phyloP scores from a whole-genome alignment of 2,329 filamentous ascomycete genomes.

The Aureobasidium pullulans region DNA sequence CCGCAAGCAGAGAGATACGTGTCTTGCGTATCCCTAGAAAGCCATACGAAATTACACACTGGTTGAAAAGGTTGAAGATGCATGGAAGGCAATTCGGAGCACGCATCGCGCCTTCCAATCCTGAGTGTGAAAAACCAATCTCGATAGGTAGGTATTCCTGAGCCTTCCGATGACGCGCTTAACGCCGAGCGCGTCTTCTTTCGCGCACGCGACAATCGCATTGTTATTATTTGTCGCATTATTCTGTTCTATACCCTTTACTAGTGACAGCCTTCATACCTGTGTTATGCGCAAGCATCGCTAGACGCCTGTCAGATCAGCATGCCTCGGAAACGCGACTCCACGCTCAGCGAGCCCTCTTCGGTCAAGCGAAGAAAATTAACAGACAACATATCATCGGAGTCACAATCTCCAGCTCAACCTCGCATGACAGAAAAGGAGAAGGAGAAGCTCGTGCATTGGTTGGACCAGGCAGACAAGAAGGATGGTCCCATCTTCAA shows the following conservation, averaged over 20 bases:
- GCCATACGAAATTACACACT: too few relatives aligned
- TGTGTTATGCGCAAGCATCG: background rate
- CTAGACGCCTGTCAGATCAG: background rate
- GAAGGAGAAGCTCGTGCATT: background rate
- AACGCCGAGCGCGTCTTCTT: background rate
- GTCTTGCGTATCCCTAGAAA: background rate
- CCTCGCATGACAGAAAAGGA: background rate
- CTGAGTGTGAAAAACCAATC: too few relatives aligned
- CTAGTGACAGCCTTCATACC: background rate
- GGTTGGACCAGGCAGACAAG: constrained; percentile 7
- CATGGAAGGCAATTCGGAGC: too few relatives aligned
- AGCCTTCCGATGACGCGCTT: too few relatives aligned
- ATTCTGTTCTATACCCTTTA: background rate
- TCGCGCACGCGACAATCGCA: background rate
- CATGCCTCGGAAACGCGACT: background rate
- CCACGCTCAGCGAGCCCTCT: constrained; percentile 6
- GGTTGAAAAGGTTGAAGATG: too few relatives aligned
- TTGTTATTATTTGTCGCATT: background rate
- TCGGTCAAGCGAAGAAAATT: constrained; percentile 7
- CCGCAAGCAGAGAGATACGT: background rate
- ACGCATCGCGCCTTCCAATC: too few relatives aligned
- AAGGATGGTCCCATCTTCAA: background rate
- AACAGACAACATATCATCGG: background rate
- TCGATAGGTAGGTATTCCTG: too few relatives aligned
- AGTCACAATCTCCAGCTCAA: background rate